phyloP scores from a whole-genome alignment of 1,139 yeast genomes.

The Candida tunisiensis region DNA sequence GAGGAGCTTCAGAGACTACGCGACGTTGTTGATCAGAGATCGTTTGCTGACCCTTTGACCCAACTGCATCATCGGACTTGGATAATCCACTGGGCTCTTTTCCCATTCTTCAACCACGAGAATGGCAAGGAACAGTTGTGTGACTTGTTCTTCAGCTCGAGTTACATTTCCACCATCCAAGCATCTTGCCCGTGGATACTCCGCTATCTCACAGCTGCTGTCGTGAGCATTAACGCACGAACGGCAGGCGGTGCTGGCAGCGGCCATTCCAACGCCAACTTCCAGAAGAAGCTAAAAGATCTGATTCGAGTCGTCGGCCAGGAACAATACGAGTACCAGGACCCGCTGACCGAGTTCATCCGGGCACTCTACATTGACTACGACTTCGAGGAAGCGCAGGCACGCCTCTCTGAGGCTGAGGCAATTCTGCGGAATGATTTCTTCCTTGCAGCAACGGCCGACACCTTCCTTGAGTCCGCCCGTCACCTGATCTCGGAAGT shows the following conservation, averaged over 20 bases:
- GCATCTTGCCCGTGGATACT: constrained; percentile 52
- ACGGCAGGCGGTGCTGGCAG: constrained; percentile 10
- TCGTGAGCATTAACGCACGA: constrained; percentile 26
- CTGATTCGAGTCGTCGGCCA: constrained; percentile 36
- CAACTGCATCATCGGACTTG: constrained; percentile 47
- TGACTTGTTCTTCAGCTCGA: constrained; percentile 38
- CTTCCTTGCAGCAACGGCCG: constrained; percentile 29
- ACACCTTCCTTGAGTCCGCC: constrained; percentile 28
- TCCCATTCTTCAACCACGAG: constrained; percentile 36
- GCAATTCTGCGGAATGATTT: constrained; percentile 34
- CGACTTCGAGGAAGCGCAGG: constrained; percentile 34
- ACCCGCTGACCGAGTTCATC: constrained; percentile 40
- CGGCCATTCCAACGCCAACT: constrained; percentile 17
- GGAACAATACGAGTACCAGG: constrained; percentile 43
- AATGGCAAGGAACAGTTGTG: constrained; percentile 31
- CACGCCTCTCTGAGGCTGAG: constrained; percentile 29
- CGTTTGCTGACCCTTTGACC: constrained; percentile 32
- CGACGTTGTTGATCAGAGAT: constrained; percentile 37
- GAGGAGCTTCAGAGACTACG: constrained; percentile 36
- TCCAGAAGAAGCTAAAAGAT: constrained; percentile 38
- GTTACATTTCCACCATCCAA: constrained; percentile 45
- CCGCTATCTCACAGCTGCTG: constrained; percentile 43
- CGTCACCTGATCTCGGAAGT: constrained; percentile 34
- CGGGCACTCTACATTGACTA: constrained; percentile 36
- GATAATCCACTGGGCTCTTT: constrained; percentile 50